Evolutionary conservation across 1,284 basidiomycete genomes (phyloP).

Genomic region (Rugosomyces carneus): DNA sequence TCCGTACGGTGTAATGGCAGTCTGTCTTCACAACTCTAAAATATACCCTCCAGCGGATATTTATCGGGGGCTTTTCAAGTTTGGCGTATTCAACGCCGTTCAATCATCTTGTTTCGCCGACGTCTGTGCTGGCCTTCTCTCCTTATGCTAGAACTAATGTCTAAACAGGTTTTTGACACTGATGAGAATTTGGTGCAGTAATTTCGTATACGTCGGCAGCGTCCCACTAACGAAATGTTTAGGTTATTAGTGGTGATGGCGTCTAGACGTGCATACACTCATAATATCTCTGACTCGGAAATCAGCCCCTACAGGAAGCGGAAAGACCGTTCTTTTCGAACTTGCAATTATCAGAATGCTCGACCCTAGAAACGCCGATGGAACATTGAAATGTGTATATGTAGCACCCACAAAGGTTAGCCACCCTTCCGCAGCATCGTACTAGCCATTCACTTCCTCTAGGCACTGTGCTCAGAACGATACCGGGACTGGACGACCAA

Average conservation of each 20-base stretch:
- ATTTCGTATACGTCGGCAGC: not conserved
- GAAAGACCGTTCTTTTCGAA: slow-evolving; percentile 93
- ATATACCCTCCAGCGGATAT: slow-evolving; percentile 56
- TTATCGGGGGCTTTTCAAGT: slow-evolving; percentile 78
- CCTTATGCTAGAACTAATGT: not conserved
- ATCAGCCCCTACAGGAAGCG: slow-evolving; percentile 87
- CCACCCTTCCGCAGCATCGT: not conserved
- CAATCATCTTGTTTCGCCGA: slow-evolving; percentile 79
- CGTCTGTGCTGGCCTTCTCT: slow-evolving; percentile 31
- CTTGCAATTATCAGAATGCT: slow-evolving; percentile 82
- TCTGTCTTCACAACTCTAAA: not conserved
- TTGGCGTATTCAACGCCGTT: slow-evolving; percentile 85
- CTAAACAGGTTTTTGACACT: slow-evolving; percentile 53
- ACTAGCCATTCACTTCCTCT: not conserved
- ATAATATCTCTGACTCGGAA: slow-evolving; percentile 8
- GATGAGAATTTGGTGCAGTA: slow-evolving; percentile 68
- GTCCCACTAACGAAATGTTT: slow-evolving; percentile 8
- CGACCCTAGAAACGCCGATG: slow-evolving; percentile 31
- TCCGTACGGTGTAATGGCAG: slow-evolving; percentile 44
- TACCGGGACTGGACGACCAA: slow-evolving; percentile 81
- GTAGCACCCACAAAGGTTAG: slow-evolving; percentile 91
- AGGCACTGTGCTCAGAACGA: slow-evolving; percentile 88
- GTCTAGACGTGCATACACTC: not conserved
- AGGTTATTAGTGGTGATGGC: slow-evolving; percentile 73
- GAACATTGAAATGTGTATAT: slow-evolving; percentile 72